phyloP scores from a whole-genome alignment of 179 eudicot genomes.

The Sideroxylon spinosum region DNA sequence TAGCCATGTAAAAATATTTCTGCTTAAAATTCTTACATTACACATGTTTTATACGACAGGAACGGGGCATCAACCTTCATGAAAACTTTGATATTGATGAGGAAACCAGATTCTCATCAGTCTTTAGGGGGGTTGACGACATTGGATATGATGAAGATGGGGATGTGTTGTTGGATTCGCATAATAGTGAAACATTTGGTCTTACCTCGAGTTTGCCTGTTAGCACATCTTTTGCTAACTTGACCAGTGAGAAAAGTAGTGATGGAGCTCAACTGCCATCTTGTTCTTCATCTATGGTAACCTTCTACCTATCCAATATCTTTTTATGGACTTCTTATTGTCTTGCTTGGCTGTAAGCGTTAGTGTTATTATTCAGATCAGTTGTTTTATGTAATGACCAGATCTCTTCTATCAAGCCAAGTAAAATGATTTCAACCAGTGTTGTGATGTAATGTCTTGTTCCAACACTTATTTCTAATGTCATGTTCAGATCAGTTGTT shows the following conservation, averaged over 20 bases:
- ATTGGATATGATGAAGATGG: constrained; percentile 77
- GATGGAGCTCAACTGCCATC: constrained; percentile 39
- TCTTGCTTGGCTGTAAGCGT: constrained; percentile 3
- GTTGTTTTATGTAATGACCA: background rate
- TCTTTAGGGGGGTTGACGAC: constrained; percentile 71
- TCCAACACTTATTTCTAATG: background rate
- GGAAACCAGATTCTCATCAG: constrained; percentile 91
- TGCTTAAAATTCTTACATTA: background rate
- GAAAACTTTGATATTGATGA: constrained; percentile 70
- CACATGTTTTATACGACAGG: constrained; percentile 38
- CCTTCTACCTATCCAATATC: background rate
- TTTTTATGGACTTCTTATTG: background rate
- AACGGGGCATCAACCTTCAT: constrained; percentile 64
- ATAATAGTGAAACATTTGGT: constrained; percentile 73
- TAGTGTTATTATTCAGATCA: background rate
- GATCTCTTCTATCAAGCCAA: background rate
- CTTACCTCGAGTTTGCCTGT: constrained; percentile 35
- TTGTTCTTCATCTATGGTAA: constrained; percentile 45
- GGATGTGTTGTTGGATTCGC: constrained; percentile 49
- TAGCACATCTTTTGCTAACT: constrained; percentile 56
- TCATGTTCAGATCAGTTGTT: background rate
- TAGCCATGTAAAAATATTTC: constrained; percentile 11
- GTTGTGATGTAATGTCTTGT: background rate
- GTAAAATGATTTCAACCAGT: background rate
- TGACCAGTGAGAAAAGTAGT: constrained; percentile 43